Conservation (phyloP, 768 basidiomycete genomes). For the Lentinula raphanica region DNA sequence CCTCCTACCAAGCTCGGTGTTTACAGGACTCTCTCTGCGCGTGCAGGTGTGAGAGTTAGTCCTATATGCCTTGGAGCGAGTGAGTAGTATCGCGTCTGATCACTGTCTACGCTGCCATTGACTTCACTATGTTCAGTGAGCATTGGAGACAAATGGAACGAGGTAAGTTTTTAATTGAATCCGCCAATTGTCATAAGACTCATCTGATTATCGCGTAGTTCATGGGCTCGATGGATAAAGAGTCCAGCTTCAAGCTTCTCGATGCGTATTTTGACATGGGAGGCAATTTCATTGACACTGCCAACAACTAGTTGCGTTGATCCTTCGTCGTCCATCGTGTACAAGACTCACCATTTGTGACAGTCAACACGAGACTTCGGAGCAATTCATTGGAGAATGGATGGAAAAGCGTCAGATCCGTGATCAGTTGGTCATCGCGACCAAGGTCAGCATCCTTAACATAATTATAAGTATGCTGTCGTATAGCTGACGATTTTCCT, state of each 20-base stretch:
- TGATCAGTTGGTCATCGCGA: constrained; percentile 43
- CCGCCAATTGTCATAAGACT: too few species aligned
- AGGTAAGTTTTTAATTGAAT: too few species aligned
- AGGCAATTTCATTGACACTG: constrained; percentile 42
- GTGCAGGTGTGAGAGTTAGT: constrained; percentile 40
- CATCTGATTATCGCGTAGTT: not conserved
- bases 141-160: constrained; percentile 35
- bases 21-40: constrained; percentile 16
- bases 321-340: not conserved
- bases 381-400: constrained; percentile 51
- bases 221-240: constrained; percentile 33
- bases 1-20: constrained; percentile 20
- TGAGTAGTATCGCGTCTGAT: not conserved
- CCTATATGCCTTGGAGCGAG: constrained; percentile 38
- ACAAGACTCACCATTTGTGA: not conserved
- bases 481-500: constrained; percentile 18
- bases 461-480: not conserved
- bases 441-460: constrained; percentile 36
- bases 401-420: constrained; percentile 38
- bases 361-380: constrained; percentile 51
- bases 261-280: constrained; percentile 38
- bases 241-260: constrained; percentile 36
- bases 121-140: constrained; percentile 20
- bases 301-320: constrained; percentile 33
- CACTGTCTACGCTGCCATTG: not conserved